Base-by-base conservation (phyloP, 2,329 filamentous ascomycete species). In the Botrytis medusae region DNA sequence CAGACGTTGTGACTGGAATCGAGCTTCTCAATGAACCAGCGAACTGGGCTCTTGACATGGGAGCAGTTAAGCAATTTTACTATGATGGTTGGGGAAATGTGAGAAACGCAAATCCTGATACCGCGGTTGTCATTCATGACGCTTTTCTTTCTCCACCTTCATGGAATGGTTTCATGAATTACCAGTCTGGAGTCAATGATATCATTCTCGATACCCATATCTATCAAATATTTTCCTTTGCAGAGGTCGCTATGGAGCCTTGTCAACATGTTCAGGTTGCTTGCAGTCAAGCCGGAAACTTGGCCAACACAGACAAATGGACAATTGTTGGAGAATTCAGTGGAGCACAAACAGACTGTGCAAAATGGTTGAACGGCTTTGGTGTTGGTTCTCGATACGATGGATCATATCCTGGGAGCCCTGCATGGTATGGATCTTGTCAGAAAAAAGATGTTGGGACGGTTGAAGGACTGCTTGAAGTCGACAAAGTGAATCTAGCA, bases 161-260 rank as follows among this genome's bases (percentile, higher is more conserved):
- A 40, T 92, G 89, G 88, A 92, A 92, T 78, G 87, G 86, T 4
- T 90, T 88, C 80, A 85, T 91, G 80, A 87, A 84, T 72, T 69
- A 69, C 32, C 40, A 69, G 61, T 83, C 82, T 34, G 76, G 79
- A 9, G 75, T 81, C n/a, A 79, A 81, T 59, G 74, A 78, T 51
- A 84, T 85, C 72, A 83, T 81, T 54, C 76, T 85, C 60, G 84
- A 85, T 72, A 82, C 81, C 0, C 84, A 85, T 72, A 82, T 84
- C 68, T 85, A 85, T 75, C 84, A 85, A 76, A 82, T 85, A 74
- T 82, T 83, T 73, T 81, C 79, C 8, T 74, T 79, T 6, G 78
- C 72, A 7, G 82, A 84, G 74, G 80, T 82, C 16, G 71, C 75
- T 7, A 80, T 83, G 57, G 82, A 79, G 18, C 83, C 84, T 54